A percentile compares a stretch with the other conserved stretches of the same genome.
phyloP scores from a whole-genome alignment of 495 filamentous ascomycete genomes.

The Neurospora sp. region DNA sequence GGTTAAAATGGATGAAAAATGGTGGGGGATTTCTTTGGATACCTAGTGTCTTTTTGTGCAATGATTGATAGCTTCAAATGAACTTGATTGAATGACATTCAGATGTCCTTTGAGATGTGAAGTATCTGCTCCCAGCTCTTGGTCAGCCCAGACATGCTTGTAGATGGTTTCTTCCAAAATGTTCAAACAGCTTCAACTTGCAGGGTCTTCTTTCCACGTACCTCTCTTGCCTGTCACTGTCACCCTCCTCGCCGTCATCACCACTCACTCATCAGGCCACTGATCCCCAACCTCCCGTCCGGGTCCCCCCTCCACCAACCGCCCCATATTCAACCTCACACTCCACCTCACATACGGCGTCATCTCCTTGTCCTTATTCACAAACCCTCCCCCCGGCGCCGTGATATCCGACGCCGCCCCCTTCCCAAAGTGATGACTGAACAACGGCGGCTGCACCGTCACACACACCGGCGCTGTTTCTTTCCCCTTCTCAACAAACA shows the following conservation, averaged over 20 bases:
- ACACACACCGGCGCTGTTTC: constrained; percentile 23
- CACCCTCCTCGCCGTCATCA: no score
- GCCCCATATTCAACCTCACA: constrained; percentile 32
- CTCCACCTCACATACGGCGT: constrained; percentile 37
- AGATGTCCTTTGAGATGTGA: not conserved
- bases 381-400: constrained; percentile 34
- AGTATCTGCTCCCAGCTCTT: not conserved
- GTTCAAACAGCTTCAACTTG: not conserved
- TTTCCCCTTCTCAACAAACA: constrained; percentile 1
- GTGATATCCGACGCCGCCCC: constrained; percentile 33
- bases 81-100: not conserved
- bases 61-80: not conserved
- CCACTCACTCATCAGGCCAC: constrained; percentile 25
- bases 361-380: constrained; percentile 29
- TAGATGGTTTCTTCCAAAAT: not conserved
- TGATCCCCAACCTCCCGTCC: constrained; percentile 25
- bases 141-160: not conserved
- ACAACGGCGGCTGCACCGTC: constrained; percentile 38
- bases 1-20: not conserved
- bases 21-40: not conserved
- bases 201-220: not conserved
- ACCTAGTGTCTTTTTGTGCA: not conserved
- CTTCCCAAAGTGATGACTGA: constrained; percentile 33
- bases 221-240: not conserved
- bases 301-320: constrained; percentile 18